phyloP scores from a whole-genome alignment of 257 asterid genomes.

The Ilex asprella region DNA sequence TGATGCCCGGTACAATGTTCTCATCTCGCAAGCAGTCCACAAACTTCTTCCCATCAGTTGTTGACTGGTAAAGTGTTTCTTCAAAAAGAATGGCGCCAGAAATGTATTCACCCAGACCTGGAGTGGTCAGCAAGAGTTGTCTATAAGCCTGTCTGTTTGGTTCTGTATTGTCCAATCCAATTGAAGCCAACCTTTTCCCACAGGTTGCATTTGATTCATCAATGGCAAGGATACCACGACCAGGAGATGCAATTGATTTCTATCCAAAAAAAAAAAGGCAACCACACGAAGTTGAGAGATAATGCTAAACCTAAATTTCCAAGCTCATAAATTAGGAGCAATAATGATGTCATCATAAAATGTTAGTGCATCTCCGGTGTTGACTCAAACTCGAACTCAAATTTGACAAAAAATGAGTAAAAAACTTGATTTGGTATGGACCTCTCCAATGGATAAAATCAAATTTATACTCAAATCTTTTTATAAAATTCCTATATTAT shows the following conservation, averaged over 20 bases:
- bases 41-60: slow-evolving; percentile 4
- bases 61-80: slow-evolving; percentile 2
- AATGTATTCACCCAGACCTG: slow-evolving; percentile 1
- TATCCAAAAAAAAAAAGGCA: not conserved
- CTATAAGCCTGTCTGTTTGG: slow-evolving; percentile 3
- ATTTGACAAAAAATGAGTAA: too few species aligned
- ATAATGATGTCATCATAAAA: too few species aligned
- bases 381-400: too few species aligned
- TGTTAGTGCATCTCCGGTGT: too few species aligned
- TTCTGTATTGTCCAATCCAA: slow-evolving; percentile 4
- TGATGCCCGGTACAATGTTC: slow-evolving; percentile 3
- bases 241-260: slow-evolving; percentile 7
- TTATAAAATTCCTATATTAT: too few species aligned
- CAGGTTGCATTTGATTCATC: slow-evolving; percentile 6
- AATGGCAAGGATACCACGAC: slow-evolving; percentile 4
- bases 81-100: slow-evolving; percentile 3
- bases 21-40: slow-evolving; percentile 2
- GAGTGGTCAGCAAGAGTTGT: slow-evolving; percentile 1
- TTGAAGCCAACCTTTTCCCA: slow-evolving; percentile 2
- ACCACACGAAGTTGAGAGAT: not conserved
- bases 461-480: too few species aligned
- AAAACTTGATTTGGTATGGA: too few species aligned
- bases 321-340: too few species aligned
- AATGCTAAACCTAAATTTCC: not conserved
- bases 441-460: too few species aligned